Percentiles rank a stretch among this genome's conserved stretches.
Conservation (phyloP, 1,139 yeast genomes). For the Hanseniaspora sp. region DNA sequence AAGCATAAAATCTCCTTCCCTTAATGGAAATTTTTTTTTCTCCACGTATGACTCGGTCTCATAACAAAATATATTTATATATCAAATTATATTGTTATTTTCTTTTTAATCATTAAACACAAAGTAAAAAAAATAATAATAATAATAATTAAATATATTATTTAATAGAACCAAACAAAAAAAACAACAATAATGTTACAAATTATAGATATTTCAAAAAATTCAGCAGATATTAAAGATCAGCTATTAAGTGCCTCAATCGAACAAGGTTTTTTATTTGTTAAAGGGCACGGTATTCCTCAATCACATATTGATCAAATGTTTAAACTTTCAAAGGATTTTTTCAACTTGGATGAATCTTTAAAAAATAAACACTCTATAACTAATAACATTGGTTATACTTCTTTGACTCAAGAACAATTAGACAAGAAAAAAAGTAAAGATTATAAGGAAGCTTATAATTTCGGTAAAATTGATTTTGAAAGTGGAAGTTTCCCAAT, state of each 20-base stretch:
- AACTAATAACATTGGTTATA: slow-evolving; percentile 49
- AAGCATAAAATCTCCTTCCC: no score
- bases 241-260: slow-evolving; percentile 53
- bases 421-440: slow-evolving; percentile 40
- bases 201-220: slow-evolving; percentile 45
- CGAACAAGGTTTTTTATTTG: slow-evolving; percentile 57
- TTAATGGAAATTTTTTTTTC: no score
- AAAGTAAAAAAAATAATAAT: background rate
- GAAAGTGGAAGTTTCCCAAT: slow-evolving; percentile 31
- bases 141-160: no score
- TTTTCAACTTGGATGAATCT: slow-evolving; percentile 37
- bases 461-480: slow-evolving; percentile 26
- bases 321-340: slow-evolving; percentile 44
- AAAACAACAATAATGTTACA: slow-evolving; percentile 32
- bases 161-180: background rate
- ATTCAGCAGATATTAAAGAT: slow-evolving; percentile 38
- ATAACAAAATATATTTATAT: no score
- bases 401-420: slow-evolving; percentile 49
- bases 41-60: no score
- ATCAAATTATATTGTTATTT: background rate
- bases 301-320: slow-evolving; percentile 46
- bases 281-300: slow-evolving; percentile 61
- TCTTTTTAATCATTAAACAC: background rate
- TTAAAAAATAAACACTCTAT: slow-evolving; percentile 33
- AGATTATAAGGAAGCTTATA: slow-evolving; percentile 34